A percentile compares a stretch with the other conserved stretches of the same genome.
These are phyloP conservation scores for Blumeria hordei DNA, from an alignment of 2,329 filamentous ascomycete genomes.

Conservation along the genomic window DNA sequence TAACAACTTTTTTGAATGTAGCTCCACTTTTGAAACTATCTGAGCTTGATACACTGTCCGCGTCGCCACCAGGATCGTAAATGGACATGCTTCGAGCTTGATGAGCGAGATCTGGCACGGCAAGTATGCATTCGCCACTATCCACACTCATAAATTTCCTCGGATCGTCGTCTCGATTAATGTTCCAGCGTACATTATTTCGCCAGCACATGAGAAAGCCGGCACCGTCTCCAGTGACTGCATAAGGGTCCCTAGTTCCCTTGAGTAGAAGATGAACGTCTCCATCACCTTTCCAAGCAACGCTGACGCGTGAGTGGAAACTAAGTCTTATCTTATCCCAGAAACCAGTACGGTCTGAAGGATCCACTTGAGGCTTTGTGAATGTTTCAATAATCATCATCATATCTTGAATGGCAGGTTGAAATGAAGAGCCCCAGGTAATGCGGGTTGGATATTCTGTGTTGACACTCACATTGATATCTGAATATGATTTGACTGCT, in stretches of 20 bases:
- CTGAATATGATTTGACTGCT: conserved; percentile 87
- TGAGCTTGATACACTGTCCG: conserved; percentile 25
- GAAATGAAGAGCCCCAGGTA: conserved; percentile 93
- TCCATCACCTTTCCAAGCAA: conserved; percentile 85
- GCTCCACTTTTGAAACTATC: conserved; percentile 47
- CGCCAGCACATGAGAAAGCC: conserved; percentile 98
- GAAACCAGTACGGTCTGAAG: conserved; percentile 83
- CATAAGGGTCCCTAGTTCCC: conserved; percentile 76
- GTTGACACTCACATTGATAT: conserved; percentile 80
- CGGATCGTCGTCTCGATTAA: conserved; percentile 67
- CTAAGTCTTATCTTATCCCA: conserved; percentile 95
- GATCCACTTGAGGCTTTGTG: conserved; percentile 83
- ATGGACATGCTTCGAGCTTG: conserved; percentile 38
- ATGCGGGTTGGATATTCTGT: conserved; percentile 78
- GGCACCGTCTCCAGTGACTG: conserved; percentile 74
- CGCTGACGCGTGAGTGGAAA: conserved; percentile 74
- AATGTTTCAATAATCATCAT: conserved; percentile 99
- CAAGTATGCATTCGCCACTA: conserved; percentile 83
- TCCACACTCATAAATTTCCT: conserved; percentile 88
- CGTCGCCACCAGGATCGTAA: conserved; percentile 23
- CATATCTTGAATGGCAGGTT: conserved; percentile 95
- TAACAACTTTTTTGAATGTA: conserved; percentile 93
- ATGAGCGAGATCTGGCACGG: conserved; percentile 78
- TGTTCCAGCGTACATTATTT: conserved; percentile 69
- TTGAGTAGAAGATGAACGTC: conserved; percentile 88